phyloP scores from a whole-genome alignment of 2,329 filamentous ascomycete species.

The Diaporthe aspalathi region DNA sequence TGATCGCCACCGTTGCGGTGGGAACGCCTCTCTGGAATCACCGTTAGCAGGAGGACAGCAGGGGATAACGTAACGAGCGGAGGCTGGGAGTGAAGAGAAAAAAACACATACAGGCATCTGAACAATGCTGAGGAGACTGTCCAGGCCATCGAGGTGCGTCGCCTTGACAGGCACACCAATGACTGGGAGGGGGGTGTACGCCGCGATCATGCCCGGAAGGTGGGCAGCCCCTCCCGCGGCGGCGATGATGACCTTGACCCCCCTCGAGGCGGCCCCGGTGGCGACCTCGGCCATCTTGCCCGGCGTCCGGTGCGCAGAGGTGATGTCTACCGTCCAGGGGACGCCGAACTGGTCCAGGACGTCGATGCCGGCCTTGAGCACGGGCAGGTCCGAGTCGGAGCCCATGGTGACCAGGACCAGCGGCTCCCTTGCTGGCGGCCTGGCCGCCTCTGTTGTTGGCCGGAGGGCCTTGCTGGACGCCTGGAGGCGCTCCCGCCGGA shows the following conservation, averaged over 20 bases:
- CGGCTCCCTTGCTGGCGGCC: constrained; percentile 50
- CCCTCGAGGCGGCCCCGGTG: constrained; percentile 69
- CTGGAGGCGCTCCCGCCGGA: constrained; percentile 66
- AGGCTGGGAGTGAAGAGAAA: not conserved
- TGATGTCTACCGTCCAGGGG: constrained; percentile 79
- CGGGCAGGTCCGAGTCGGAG: constrained; percentile 80
- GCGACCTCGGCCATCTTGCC: constrained; percentile 76
- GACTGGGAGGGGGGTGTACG: constrained; percentile 77
- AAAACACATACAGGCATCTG: constrained; percentile 74
- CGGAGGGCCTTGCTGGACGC: constrained; percentile 53
- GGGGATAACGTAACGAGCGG: constrained; percentile 43
- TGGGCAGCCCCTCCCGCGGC: constrained; percentile 81
- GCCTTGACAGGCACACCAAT: constrained; percentile 84
- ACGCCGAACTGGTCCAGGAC: constrained; percentile 78
- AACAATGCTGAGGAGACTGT: constrained; percentile 78
- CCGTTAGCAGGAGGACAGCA: constrained; percentile 48
- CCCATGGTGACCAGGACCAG: constrained; percentile 86
- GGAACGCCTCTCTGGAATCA: constrained; percentile 68
- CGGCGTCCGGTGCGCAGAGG: constrained; percentile 82
- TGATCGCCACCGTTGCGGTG: constrained; percentile 81
- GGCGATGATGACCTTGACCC: constrained; percentile 80
- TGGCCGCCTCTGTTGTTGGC: constrained; percentile 46
- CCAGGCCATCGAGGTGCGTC: constrained; percentile 76
- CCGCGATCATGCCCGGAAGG: constrained; percentile 80
- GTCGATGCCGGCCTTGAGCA: constrained; percentile 73